These are phyloP conservation scores for Xerocomus spinulosus DNA, from an alignment of 768 basidiomycete species.

Conservation along the genomic window DNA sequence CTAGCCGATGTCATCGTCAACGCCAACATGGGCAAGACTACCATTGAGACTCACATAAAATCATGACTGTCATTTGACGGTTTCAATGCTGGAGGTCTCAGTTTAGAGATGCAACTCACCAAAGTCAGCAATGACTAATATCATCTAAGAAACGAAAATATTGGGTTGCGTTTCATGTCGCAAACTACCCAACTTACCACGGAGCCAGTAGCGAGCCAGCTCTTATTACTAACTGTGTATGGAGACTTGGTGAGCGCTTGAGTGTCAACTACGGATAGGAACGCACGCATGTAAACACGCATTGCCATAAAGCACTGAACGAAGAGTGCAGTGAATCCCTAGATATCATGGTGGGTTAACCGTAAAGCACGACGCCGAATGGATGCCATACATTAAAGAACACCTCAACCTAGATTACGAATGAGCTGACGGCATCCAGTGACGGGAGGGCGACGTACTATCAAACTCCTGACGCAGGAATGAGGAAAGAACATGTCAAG, in stretches of 20 bases:
- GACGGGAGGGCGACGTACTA: slow-evolving; percentile 14
- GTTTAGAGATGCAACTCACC: slow-evolving; percentile 10
- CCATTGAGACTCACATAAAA: slow-evolving; percentile 30
- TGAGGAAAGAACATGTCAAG: not conserved
- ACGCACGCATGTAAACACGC: slow-evolving; percentile 49
- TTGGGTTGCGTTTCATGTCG: not conserved
- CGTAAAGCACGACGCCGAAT: no score
- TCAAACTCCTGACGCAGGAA: slow-evolving; percentile 20
- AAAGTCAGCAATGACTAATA: slow-evolving; percentile 43
- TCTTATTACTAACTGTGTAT: slow-evolving; percentile 49
- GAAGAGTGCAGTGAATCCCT: slow-evolving; percentile 45
- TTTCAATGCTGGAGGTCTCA: slow-evolving; percentile 5
- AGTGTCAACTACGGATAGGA: not conserved
- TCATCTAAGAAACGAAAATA: slow-evolving; percentile 11
- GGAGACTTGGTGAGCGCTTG: not conserved
- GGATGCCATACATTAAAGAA: slow-evolving; percentile 42
- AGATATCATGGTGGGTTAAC: not conserved
- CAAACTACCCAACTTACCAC: slow-evolving; percentile 25
- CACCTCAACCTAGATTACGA: slow-evolving; percentile 40
- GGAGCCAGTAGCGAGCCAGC: slow-evolving; percentile 36
- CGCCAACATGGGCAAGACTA: not conserved
- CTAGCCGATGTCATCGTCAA: slow-evolving; percentile 24
- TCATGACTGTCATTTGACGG: slow-evolving; percentile 21
- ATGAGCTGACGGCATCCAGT: not conserved
- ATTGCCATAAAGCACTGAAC: slow-evolving; percentile 55